Percentiles rank a stretch among this genome's conserved stretches.
Evolutionary conservation across 495 filamentous ascomycete genomes (phyloP).

Genomic region (Chlorociboria aeruginascens): DNA sequence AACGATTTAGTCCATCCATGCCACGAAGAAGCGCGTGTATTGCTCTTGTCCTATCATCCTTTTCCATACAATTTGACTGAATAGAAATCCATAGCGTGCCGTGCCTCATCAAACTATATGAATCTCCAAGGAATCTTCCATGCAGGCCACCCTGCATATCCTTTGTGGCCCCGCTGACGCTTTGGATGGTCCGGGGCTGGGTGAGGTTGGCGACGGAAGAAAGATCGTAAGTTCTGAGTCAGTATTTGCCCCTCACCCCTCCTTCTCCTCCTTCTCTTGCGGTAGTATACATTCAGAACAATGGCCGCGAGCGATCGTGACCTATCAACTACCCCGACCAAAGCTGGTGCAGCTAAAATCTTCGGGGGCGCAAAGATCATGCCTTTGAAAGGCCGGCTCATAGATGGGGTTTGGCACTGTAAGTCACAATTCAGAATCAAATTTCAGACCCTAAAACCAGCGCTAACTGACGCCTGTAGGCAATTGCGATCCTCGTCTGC

Average conservation of each 20-base stretch:
- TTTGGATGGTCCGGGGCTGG: not conserved
- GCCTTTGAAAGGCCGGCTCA: constrained; percentile 41
- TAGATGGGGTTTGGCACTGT: constrained; percentile 45
- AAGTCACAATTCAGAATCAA: constrained; percentile 6
- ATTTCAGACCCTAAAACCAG: not conserved
- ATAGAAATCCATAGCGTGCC: too few species aligned
- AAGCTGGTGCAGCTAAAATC: not conserved
- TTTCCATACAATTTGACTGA: too few species aligned
- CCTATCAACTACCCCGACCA: constrained; percentile 1
- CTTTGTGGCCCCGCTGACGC: too few species aligned
- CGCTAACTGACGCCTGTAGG: constrained; percentile 23
- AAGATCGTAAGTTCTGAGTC: not conserved
- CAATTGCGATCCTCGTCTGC: constrained; percentile 52
- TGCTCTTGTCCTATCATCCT: too few species aligned
- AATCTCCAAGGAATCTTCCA: too few species aligned
- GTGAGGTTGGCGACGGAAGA: not conserved
- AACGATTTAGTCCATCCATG: too few species aligned
- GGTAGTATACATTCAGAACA: not conserved
- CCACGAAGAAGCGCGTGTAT: too few species aligned
- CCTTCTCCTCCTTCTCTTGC: not conserved
- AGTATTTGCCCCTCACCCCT: not conserved
- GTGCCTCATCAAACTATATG: too few species aligned
- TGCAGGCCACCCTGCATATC: too few species aligned
- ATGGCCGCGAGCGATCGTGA: not conserved
- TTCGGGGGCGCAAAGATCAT: constrained; percentile 23